Percentiles rank a stretch among this genome's conserved stretches.
Conservation (phyloP, 192 early-diverging fungal genomes). For the Coemansia sp. region DNA sequence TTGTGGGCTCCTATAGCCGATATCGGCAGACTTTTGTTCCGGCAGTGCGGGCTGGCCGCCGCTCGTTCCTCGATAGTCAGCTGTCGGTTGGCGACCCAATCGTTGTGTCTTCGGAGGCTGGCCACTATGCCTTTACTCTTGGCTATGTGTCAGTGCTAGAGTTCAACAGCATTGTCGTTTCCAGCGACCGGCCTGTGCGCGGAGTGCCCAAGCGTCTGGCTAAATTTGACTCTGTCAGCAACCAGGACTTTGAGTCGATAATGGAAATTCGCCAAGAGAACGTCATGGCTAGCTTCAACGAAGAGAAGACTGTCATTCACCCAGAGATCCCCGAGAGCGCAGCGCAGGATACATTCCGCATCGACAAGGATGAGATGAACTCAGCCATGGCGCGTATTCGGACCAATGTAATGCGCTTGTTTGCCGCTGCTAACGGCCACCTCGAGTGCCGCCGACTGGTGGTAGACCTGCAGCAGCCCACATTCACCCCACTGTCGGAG, state of each 20-base stretch:
- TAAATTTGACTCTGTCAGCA: constrained; percentile 56
- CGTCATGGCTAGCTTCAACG: neutral
- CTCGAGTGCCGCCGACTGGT: constrained; percentile 63
- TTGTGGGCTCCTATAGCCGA: constrained; percentile 30
- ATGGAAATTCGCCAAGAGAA: constrained; percentile 35
- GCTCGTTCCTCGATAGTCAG: constrained; percentile 41
- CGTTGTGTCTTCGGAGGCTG: constrained; percentile 72
- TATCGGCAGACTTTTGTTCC: constrained; percentile 34
- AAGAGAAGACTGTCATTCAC: constrained; percentile 33
- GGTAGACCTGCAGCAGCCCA: constrained; percentile 75
- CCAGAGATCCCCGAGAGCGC: constrained; percentile 36
- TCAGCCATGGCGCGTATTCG: constrained; percentile 67
- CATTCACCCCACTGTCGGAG: constrained; percentile 49
- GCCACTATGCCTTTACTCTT: constrained; percentile 71
- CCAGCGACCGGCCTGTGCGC: constrained; percentile 63
- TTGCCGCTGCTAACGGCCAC: constrained; percentile 55
- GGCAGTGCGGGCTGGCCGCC: neutral
- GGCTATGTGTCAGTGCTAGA: constrained; percentile 68
- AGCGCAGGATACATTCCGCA: constrained; percentile 50
- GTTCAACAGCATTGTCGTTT: constrained; percentile 53
- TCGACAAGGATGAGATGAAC: constrained; percentile 84
- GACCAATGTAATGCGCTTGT: constrained; percentile 74
- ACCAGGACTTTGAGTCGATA: constrained; percentile 58
- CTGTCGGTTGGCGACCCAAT: constrained; percentile 71
- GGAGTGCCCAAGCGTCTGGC: constrained; percentile 58